phyloP scores from a whole-genome alignment of 177 flowering plant genomes.

The Telopea speciosissima region DNA sequence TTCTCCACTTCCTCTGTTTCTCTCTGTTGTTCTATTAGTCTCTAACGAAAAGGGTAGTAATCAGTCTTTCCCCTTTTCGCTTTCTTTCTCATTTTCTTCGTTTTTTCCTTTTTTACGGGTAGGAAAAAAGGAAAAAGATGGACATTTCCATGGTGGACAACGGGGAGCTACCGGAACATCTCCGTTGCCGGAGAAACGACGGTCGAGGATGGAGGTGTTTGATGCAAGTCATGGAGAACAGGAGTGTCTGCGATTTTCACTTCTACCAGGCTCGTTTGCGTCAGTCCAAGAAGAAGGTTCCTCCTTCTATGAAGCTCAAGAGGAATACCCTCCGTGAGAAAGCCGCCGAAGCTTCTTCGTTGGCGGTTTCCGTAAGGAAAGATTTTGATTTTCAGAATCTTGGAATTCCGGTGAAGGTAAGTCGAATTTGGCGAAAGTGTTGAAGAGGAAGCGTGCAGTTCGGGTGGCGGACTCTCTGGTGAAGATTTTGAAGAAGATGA shows the following conservation, averaged over 20 bases:
- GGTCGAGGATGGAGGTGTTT: slow-evolving; percentile 81
- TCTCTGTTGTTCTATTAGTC: background rate
- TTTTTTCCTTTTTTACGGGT: too few species aligned
- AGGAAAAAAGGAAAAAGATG: background rate
- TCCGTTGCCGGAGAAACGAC: slow-evolving; percentile 45
- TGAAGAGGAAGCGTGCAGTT: slow-evolving; percentile 18
- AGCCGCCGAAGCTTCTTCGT: background rate
- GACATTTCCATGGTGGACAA: slow-evolving; percentile 10
- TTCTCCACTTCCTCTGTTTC: background rate
- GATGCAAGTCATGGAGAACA: slow-evolving; percentile 41
- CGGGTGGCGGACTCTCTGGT: slow-evolving; percentile 34
- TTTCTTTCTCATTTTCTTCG: too few species aligned
- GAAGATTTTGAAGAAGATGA: slow-evolving; percentile 40
- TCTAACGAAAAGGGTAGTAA: background rate
- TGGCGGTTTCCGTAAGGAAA: background rate
- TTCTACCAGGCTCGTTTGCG: slow-evolving; percentile 56
- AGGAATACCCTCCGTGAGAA: slow-evolving; percentile 15
- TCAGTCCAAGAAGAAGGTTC: slow-evolving; percentile 54
- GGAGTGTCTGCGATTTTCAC: slow-evolving; percentile 62
- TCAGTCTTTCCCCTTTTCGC: too few species aligned
- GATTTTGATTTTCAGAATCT: slow-evolving; percentile 4
- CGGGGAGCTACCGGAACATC: slow-evolving; percentile 18
- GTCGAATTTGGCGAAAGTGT: slow-evolving; percentile 10
- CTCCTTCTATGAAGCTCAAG: slow-evolving; percentile 57
- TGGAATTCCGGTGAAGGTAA: slow-evolving; percentile 18